Percentiles rank a stretch among this genome's conserved stretches.
phyloP scores from a whole-genome alignment of 1,139 yeast genomes.

The Saccharomyces hybrid region DNA sequence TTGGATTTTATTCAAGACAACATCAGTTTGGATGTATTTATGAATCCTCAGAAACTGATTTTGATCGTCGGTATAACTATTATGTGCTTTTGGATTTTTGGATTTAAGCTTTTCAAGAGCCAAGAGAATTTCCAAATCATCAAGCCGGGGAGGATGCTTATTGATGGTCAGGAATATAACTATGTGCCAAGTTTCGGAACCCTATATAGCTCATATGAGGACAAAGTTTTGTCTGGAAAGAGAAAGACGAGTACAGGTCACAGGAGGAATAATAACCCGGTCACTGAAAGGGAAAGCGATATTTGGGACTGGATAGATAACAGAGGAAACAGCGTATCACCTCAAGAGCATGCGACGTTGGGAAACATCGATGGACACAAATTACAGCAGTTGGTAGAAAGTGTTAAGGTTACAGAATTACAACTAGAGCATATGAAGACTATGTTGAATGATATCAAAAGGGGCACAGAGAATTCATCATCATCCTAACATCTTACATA shows the following conservation, averaged over 20 bases:
- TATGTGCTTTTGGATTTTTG: background rate
- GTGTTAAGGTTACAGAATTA: slow-evolving; percentile 46
- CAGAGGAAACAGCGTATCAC: slow-evolving; percentile 34
- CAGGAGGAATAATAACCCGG: slow-evolving; percentile 9
- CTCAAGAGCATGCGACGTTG: slow-evolving; percentile 4
- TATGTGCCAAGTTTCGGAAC: slow-evolving; percentile 42
- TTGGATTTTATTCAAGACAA: background rate
- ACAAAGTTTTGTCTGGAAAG: slow-evolving; percentile 22
- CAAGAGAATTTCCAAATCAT: slow-evolving; percentile 6
- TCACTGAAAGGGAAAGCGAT: slow-evolving; percentile 47
- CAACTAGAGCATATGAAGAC: slow-evolving; percentile 39
- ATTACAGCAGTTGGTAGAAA: slow-evolving; percentile 46
- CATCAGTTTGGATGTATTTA: background rate
- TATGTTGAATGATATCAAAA: slow-evolving; percentile 6
- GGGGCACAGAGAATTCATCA: background rate
- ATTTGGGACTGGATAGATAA: slow-evolving; percentile 80
- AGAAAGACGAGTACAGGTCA: slow-evolving; percentile 16
- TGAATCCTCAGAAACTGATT: background rate
- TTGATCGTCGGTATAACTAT: background rate
- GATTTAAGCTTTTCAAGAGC: background rate
- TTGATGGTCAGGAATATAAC: slow-evolving; percentile 40
- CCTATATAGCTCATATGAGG: slow-evolving; percentile 35
- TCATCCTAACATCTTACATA: background rate
- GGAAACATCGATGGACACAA: slow-evolving; percentile 16
- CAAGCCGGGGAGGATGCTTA: slow-evolving; percentile 23